A percentile compares a stretch with the other conserved stretches of the same genome.
Conservation (phyloP, 2,329 filamentous ascomycete species). For the Paramyrothecium sp. region DNA sequence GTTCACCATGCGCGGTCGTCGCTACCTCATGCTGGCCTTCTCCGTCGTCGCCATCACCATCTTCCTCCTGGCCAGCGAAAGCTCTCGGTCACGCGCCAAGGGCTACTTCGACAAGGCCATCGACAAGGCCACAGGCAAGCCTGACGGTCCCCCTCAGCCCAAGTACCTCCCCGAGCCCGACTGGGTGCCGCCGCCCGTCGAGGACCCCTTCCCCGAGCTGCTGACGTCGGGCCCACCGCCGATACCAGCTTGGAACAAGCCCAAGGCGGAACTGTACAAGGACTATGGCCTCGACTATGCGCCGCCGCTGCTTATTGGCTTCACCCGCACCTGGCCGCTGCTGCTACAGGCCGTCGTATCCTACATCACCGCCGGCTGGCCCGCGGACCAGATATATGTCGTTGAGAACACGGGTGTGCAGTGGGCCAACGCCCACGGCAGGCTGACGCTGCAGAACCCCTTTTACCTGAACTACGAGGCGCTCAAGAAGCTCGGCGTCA, state of each 20-base stretch:
- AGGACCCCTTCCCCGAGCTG: conserved; percentile 42
- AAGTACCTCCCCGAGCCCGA: conserved; percentile 30
- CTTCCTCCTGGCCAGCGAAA: conserved; percentile 4
- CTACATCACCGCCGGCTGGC: conserved; percentile 61
- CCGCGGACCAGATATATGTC: conserved; percentile 53
- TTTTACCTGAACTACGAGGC: conserved; percentile 54
- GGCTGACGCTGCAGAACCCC: conserved; percentile 51
- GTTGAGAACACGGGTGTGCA: conserved; percentile 60
- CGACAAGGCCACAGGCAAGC: conserved; percentile 1
- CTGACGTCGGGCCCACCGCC: conserved; percentile 28
- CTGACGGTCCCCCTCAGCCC: conserved; percentile 15
- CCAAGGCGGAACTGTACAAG: conserved; percentile 33
- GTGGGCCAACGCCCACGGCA: conserved; percentile 46
- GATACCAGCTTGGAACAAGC: conserved; percentile 43
- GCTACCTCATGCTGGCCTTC: conserved; percentile 1
- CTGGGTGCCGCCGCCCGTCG: conserved; percentile 33
- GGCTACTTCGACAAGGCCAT: conserved; percentile 5
- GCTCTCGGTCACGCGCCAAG: conserved; percentile 1
- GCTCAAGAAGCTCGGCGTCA: conserved; percentile 50
- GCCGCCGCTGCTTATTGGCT: conserved; percentile 58
- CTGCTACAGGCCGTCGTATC: conserved; percentile 54
- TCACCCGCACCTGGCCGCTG: conserved; percentile 54
- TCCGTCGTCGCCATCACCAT: conserved; percentile 1
- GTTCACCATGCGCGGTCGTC: background rate
- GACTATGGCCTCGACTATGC: conserved; percentile 33